Percentiles rank a stretch among this genome's conserved stretches.
These are phyloP conservation scores for Podila epicladia DNA, from an alignment of 192 early-diverging fungal genomes.

Conservation along the genomic window DNA sequence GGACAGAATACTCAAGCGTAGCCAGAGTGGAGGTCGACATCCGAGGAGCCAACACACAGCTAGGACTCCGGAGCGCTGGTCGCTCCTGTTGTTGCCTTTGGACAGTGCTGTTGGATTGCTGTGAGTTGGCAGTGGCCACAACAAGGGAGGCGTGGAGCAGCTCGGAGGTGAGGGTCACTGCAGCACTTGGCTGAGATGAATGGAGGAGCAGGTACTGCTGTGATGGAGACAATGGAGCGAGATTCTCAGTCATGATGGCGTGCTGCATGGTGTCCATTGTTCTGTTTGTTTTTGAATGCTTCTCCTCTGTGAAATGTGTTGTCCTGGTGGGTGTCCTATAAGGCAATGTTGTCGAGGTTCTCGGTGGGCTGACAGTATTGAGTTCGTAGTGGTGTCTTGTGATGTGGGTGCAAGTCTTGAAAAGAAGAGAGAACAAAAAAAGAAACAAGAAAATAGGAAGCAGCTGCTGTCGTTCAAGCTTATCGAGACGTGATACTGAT, in stretches of 20 bases:
- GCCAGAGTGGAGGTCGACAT: constrained; percentile 33
- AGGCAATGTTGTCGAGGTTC: too few relatives aligned
- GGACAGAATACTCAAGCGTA: constrained; percentile 61
- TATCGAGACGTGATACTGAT: too few relatives aligned
- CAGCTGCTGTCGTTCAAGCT: too few relatives aligned
- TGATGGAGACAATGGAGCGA: constrained; percentile 12
- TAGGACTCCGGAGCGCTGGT: constrained; percentile 2
- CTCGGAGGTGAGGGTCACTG: not conserved
- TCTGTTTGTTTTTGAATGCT: not conserved
- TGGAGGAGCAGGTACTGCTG: constrained; percentile 40
- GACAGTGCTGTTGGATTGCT: not conserved
- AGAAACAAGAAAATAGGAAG: too few relatives aligned
- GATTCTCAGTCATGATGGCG: constrained; percentile 31
- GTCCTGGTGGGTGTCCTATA: too few relatives aligned
- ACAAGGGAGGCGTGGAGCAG: constrained; percentile 25
- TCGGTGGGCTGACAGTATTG: too few relatives aligned
- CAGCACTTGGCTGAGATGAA: not conserved
- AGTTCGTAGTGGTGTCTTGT: too few relatives aligned
- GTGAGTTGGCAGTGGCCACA: constrained; percentile 1
- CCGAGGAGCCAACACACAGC: constrained; percentile 11
- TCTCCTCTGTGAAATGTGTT: too few relatives aligned
- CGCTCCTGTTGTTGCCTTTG: constrained; percentile 5
- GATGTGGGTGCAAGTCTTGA: too few relatives aligned
- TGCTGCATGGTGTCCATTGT: constrained; percentile 22
- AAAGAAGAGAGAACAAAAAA: too few relatives aligned